A percentile compares a stretch with the other conserved stretches of the same genome.
These are phyloP conservation scores for Fragilariopsis cylindrus DNA, from an alignment of 108 stramenopile genomes.

Conservation along the genomic window DNA sequence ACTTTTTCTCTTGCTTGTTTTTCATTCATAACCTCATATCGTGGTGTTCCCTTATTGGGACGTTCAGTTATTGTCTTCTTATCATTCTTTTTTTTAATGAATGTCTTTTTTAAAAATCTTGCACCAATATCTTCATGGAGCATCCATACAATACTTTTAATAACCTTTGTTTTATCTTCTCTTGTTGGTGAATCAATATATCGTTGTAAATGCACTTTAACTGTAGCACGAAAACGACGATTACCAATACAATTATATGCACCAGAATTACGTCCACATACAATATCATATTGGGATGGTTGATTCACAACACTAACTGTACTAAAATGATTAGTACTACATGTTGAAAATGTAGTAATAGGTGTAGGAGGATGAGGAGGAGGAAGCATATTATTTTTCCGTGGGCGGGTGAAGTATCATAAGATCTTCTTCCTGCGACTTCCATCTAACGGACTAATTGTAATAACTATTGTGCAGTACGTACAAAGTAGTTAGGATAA, in stretches of 20 bases:
- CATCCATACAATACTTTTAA: slow-evolving; percentile 10
- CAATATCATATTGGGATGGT: slow-evolving; percentile 24
- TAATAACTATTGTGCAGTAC: too few relatives aligned
- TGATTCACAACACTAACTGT: too few relatives aligned
- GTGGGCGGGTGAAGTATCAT: too few relatives aligned
- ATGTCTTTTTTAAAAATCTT: slow-evolving; percentile 4
- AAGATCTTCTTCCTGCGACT: too few relatives aligned
- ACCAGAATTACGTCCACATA: slow-evolving; percentile 17
- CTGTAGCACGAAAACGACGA: slow-evolving; percentile 22
- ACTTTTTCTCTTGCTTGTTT: slow-evolving; percentile 28
- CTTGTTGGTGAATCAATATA: slow-evolving; percentile 21
- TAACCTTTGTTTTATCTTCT: slow-evolving; percentile 20
- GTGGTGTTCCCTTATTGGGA: neutral
- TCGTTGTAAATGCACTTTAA: slow-evolving; percentile 7
- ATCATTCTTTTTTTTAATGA: slow-evolving; percentile 9
- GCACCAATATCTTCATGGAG: slow-evolving; percentile 25
- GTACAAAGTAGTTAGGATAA: too few relatives aligned
- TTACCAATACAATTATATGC: slow-evolving; percentile 36
- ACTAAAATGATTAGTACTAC: too few relatives aligned
- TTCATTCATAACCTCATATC: slow-evolving; percentile 10
- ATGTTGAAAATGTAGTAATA: too few relatives aligned
- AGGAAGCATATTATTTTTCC: too few relatives aligned
- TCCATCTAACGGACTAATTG: too few relatives aligned
- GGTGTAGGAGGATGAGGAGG: too few relatives aligned
- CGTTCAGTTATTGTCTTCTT: neutral